Base-by-base conservation (phyloP, 805 yeast genomes). In the Starmerella stellata region DNA sequence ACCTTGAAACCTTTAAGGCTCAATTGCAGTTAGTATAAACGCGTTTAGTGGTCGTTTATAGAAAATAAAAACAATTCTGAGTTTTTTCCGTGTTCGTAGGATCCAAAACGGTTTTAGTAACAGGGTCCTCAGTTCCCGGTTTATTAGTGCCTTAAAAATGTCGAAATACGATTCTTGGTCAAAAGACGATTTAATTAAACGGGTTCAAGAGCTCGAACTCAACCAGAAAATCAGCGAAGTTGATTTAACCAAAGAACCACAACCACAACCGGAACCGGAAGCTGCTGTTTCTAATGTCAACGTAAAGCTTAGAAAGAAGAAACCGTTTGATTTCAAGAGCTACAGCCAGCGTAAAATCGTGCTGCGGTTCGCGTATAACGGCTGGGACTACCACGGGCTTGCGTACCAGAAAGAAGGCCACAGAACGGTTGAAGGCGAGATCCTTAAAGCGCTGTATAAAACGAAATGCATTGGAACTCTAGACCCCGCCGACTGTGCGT, bases 381-480 rank as follows among this genome's bases (percentile, higher is more conserved):
- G 98, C 1, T 87, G 95, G 95, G 70, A 78, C 52, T 90, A 90
- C 57, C 82, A 77, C 53, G 98, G 98, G 0, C 62, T 90, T 19
- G 94, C 93, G 0, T 61, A 70, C 35, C 96, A 90, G 57, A 68
- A 67, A 43, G 83, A 74, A 21, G 78, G 90, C 0, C 59, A 80
- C 7, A 93, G 92, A 0, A 90, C 98, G 0, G 85, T 90, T 2
- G 98, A 90, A 52, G 74, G 72, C 21, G 69, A 66, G 30, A 68
- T 90, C 4, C 56, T 90, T 30, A 68, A 75, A 30, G 94, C 93
- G 0, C 55, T 90, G 57, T 60, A 65, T 35, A 70, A 66, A 44
- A 72, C 87, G 21, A 73, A 68, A 46, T 56, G 90, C 43, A 72
- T 90, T 9, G 51, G 57, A 2, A 63, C 72, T 1, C 50, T 67